Conservation (phyloP, 495 filamentous ascomycete species). For the Penicillium turbatum region DNA sequence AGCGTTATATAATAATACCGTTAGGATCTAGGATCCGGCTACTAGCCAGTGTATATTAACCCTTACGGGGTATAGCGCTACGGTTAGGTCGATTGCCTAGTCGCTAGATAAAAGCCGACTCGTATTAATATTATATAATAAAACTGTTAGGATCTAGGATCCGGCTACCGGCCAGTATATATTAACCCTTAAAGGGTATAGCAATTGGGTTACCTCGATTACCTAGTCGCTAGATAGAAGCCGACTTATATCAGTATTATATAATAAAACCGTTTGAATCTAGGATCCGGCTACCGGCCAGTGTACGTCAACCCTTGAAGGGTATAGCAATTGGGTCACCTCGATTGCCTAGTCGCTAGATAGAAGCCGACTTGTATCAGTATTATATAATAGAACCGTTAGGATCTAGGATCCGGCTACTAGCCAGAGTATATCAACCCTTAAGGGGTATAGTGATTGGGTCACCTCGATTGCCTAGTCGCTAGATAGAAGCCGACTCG, state of each 20-base stretch:
- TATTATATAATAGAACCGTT: conserved; percentile 1
- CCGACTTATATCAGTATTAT: conserved; percentile 11
- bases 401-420: conserved; percentile 56
- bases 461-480: conserved; percentile 22
- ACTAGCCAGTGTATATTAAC: conserved; percentile 47
- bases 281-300: too few relatives aligned
- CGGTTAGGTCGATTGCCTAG: conserved; percentile 17
- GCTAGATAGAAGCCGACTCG: conserved; percentile 14
- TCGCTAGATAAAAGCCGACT: conserved; percentile 18
- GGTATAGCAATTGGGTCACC: not conserved
- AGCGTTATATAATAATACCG: conserved; percentile 1
- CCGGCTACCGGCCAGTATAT: too few relatives aligned
- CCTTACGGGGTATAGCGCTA: conserved; percentile 9
- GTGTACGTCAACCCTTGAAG: conserved; percentile 10
- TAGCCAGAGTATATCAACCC: conserved; percentile 45
- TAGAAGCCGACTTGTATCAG: conserved; percentile 12
- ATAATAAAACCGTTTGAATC: too few relatives aligned
- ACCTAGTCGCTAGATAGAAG: conserved; percentile 3
- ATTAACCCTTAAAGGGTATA: too few relatives aligned
- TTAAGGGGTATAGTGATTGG: conserved; percentile 7
- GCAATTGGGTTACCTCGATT: not conserved
- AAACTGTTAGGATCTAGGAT: too few relatives aligned
- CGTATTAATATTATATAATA: conserved; percentile 13
- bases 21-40: conserved; percentile 54
- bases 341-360: conserved; percentile 1